These are phyloP conservation scores for Fonsecaea pedrosoi DNA, from an alignment of 2,329 filamentous ascomycete genomes.

Conservation along the genomic window DNA sequence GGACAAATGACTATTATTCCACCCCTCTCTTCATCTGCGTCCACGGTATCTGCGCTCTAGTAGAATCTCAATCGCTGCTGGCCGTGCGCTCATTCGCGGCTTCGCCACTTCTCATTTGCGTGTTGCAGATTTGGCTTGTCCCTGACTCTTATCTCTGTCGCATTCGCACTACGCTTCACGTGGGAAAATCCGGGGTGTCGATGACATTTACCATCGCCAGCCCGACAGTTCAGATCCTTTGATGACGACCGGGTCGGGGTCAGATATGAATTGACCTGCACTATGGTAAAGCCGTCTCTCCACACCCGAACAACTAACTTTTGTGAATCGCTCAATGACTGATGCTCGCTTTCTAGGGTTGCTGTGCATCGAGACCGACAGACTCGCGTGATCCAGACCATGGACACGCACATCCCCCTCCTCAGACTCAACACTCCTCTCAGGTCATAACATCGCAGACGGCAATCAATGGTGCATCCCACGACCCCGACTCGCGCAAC, in stretches of 20 bases:
- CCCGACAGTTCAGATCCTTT: conserved; percentile 4
- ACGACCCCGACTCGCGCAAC: conserved; percentile 26
- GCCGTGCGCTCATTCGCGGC: conserved; percentile 16
- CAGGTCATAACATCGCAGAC: conserved; percentile 38
- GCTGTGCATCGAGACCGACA: conserved; percentile 38
- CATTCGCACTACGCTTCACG: neutral
- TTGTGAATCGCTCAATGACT: conserved; percentile 6
- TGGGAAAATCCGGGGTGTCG: neutral
- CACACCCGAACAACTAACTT: neutral
- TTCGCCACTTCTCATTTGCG: neutral
- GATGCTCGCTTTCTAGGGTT: conserved; percentile 33
- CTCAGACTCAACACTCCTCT: conserved; percentile 31
- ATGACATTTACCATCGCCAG: conserved; percentile 8
- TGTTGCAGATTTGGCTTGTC: conserved; percentile 1
- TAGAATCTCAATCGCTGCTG: neutral
- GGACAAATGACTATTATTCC: neutral
- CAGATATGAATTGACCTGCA: conserved; percentile 25
- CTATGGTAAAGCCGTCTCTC: conserved; percentile 22
- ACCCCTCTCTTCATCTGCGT: neutral
- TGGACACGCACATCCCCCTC: conserved; percentile 21
- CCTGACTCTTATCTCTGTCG: neutral
- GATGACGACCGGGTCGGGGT: neutral
- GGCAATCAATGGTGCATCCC: conserved; percentile 34
- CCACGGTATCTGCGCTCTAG: neutral
- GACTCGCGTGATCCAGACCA: conserved; percentile 22